phyloP scores from a whole-genome alignment of 306 rosid genomes.

The Quercus variabilis region DNA sequence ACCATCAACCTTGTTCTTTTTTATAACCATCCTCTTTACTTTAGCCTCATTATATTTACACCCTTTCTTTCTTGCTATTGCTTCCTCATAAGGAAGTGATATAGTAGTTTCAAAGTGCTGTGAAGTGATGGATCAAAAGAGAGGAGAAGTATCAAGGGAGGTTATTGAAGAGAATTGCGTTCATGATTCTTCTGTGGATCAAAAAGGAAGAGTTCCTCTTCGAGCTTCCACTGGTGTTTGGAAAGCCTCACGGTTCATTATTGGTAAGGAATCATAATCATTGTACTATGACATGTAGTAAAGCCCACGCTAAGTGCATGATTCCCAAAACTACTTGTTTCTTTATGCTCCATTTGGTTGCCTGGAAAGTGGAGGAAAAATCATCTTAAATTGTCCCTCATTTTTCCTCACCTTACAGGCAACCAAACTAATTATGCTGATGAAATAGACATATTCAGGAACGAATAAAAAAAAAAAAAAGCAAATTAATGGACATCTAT shows the following conservation, averaged over 20 bases:
- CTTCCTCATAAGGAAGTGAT: not conserved
- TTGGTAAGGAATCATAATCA: constrained; percentile 33
- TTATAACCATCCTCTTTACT: not conserved
- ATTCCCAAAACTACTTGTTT: too few species aligned
- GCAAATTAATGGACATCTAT: too few species aligned
- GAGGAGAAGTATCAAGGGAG: not conserved
- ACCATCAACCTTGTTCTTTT: not conserved
- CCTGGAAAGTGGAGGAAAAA: not conserved
- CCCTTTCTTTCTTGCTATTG: not conserved
- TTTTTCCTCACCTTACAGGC: too few species aligned
- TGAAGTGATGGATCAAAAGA: constrained; percentile 29
- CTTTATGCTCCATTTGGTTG: too few species aligned
- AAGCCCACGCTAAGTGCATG: too few species aligned
- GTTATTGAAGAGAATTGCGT: constrained; percentile 39
- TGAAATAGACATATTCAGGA: too few species aligned
- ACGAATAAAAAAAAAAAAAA: too few species aligned
- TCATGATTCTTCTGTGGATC: constrained; percentile 60
- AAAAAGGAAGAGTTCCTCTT: constrained; percentile 49
- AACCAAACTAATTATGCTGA: too few species aligned
- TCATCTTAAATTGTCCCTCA: not conserved
- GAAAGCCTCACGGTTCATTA: constrained; percentile 64
- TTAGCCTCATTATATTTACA: too few species aligned
- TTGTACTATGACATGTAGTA: not conserved
- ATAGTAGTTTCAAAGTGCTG: not conserved
- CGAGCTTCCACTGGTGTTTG: constrained; percentile 68